These are phyloP conservation scores for Macrotyloma uniflorum DNA, from an alignment of 306 rosid species.

Conservation along the genomic window DNA sequence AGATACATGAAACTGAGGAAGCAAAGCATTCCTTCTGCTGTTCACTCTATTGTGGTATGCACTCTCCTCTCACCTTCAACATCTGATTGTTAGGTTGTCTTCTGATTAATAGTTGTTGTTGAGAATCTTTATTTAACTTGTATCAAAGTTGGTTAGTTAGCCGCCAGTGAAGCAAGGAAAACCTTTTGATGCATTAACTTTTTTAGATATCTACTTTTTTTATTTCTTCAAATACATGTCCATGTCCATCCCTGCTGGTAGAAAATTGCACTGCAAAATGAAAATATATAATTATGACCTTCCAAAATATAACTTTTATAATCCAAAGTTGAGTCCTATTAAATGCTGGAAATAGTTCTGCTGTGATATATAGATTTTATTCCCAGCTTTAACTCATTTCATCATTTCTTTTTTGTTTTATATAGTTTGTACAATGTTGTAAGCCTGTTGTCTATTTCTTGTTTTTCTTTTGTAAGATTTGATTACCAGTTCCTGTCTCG, in stretches of 20 bases:
- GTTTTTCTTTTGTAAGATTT: conserved; percentile 28
- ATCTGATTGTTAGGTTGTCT: conserved; percentile 28
- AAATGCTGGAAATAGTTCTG: conserved; percentile 25
- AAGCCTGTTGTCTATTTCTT: conserved; percentile 4
- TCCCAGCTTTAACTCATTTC: conserved; percentile 6
- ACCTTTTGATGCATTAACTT: conserved; percentile 17
- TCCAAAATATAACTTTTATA: background rate
- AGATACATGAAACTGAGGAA: conserved; percentile 70
- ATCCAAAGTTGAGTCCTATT: background rate
- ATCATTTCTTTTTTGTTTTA: background rate
- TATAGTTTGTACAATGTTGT: background rate
- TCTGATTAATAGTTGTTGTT: conserved; percentile 31
- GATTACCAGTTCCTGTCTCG: conserved; percentile 21
- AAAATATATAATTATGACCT: background rate
- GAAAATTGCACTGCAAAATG: background rate
- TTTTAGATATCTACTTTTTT: conserved; percentile 26
- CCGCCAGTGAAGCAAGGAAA: conserved; percentile 7
- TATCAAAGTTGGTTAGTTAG: conserved; percentile 21
- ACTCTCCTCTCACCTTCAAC: conserved; percentile 34
- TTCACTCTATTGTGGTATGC: conserved; percentile 93
- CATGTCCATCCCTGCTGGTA: conserved; percentile 5
- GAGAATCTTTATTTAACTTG: conserved; percentile 26
- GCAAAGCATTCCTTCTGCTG: conserved; percentile 78
- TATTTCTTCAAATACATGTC: conserved; percentile 16
- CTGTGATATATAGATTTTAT: conserved; percentile 10